Evolutionary conservation across 148 eudicot genomes (phyloP), one percentile per base, ranked within the genome.

Genomic region (Silene conica): DNA sequence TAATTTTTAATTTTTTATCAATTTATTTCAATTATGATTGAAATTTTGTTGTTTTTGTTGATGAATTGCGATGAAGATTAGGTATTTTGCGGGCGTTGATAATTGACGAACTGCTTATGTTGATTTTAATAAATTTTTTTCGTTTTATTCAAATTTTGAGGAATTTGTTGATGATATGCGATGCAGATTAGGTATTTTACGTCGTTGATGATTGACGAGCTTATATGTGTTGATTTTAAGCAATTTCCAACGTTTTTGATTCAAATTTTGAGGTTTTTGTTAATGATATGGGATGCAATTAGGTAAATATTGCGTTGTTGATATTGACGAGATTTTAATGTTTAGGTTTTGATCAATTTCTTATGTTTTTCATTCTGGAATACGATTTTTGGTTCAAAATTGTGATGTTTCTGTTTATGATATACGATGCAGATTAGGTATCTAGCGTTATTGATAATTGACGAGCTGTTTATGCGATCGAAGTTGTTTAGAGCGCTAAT

Each of bases 391-490:
- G 19, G 22, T 16, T 6, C 8, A 59, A 71, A 71, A 77, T 22
- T 70, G 70, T 41, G 74, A 78, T 70, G 77, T 76, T 71, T 41
- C 4, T 14, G 28, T 57, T 62, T n/a, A 7, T 50, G 60, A 5
- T 69, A 0, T 60, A 15, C 56, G 25, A 11, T 75, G 81, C 87
- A 95, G 98, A 87, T 95, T 45, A 88, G 98, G 55, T 90, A 85
- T 73, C 96, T 95, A 46, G 69, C 97, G 38, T 85, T 95, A 63
- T 85, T 89, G 82, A 92, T 95, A 82, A 90, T 95, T 72, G 96
- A 95, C 67, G 96, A 88, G 65, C 73, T 95, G 21, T 90, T 95
- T 77, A 92, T 92, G 97, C 87, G 99, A 50, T 95, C 97, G 34
- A 92, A 90, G 89, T 86, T 88, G 38, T 95, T 95, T 75, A 86